A percentile compares a stretch with the other conserved stretches of the same genome.
These are phyloP conservation scores for Pseudotsuga menziesii DNA, from an alignment of 75 land plant species.

Conservation along the genomic window DNA sequence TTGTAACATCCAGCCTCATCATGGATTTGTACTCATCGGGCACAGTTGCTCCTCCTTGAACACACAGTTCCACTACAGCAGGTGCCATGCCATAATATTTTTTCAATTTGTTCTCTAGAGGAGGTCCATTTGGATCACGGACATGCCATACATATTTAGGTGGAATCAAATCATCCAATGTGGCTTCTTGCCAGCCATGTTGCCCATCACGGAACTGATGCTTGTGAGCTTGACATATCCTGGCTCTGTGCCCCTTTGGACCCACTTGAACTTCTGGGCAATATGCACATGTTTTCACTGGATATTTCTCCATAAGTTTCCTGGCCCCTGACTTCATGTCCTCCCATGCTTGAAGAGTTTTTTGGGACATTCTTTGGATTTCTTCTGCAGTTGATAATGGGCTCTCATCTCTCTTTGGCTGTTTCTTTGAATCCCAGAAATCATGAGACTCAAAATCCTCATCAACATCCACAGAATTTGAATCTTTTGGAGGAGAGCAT, in stretches of 20 bases:
- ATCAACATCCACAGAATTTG: constrained; percentile 22
- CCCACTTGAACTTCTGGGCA: constrained; percentile 88
- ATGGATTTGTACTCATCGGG: constrained; percentile 65
- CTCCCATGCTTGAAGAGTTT: constrained; percentile 60
- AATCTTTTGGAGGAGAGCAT: constrained; percentile 53
- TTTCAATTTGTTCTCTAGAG: constrained; percentile 44
- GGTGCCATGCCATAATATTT: constrained; percentile 82
- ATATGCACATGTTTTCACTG: constrained; percentile 80
- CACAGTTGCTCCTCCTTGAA: constrained; percentile 64
- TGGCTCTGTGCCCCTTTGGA: constrained; percentile 62
- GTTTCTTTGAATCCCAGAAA: constrained; percentile 12
- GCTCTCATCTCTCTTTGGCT: constrained; percentile 3
- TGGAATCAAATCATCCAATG: constrained; percentile 75
- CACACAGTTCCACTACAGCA: constrained; percentile 76
- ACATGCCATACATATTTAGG: constrained; percentile 89
- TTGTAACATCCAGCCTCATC: constrained; percentile 76
- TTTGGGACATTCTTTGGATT: constrained; percentile 32
- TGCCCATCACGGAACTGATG: constrained; percentile 76
- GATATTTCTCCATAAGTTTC: constrained; percentile 63
- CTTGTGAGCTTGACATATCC: constrained; percentile 69
- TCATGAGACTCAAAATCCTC: constrained; percentile 25
- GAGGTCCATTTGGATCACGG: constrained; percentile 42
- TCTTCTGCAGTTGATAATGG: constrained; percentile 29
- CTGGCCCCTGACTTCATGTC: constrained; percentile 57
- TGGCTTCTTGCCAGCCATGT: constrained; percentile 84